These are phyloP conservation scores for Carex arenaria DNA, from an alignment of 202 grass and related monocot species.

Conservation along the genomic window DNA sequence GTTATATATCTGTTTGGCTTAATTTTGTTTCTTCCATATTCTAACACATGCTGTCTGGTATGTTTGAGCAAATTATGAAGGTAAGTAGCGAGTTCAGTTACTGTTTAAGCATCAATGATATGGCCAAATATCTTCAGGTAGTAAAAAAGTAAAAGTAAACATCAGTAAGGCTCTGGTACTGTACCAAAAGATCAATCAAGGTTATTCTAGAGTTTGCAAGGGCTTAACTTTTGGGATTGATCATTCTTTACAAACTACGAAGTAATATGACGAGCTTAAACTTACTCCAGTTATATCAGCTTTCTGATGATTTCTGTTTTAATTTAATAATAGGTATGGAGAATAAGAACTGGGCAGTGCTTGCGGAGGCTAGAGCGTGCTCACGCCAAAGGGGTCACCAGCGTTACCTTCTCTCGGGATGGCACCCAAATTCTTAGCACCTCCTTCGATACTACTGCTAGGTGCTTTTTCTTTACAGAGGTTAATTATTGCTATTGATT, in stretches of 20 bases:
- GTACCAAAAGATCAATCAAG: not conserved
- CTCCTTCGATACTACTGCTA: conserved; percentile 92
- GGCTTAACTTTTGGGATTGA: not conserved
- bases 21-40: not conserved
- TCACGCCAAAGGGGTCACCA: conserved; percentile 88
- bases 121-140: not conserved
- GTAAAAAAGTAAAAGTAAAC: not conserved
- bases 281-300: not conserved
- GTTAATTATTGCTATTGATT: conserved; percentile 7
- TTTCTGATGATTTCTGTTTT: not conserved
- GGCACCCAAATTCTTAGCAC: conserved; percentile 92
- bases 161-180: not conserved
- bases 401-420: conserved; percentile 91
- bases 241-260: not conserved
- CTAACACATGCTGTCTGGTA: not conserved
- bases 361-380: conserved; percentile 78
- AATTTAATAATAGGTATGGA: conserved; percentile 69
- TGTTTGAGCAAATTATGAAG: not conserved
- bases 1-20: conserved; percentile 29
- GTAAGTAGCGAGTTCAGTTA: not conserved
- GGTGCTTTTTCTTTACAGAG: conserved; percentile 35
- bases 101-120: not conserved
- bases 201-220: not conserved
- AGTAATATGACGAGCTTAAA: not conserved
- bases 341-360: conserved; percentile 89